Base-by-base conservation (phyloP, 768 basidiomycete species). In the Pleurotus ostreatus region DNA sequence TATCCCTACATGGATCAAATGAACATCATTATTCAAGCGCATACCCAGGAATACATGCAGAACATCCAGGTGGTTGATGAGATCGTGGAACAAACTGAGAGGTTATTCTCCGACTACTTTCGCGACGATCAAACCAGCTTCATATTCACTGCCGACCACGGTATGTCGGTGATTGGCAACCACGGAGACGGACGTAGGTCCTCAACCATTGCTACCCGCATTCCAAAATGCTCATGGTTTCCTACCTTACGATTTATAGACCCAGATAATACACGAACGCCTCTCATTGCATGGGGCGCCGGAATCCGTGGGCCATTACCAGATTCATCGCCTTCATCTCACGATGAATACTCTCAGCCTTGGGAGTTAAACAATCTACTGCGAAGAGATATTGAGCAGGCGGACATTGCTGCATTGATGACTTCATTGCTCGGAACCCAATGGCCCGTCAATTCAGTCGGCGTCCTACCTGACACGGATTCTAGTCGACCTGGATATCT, bases 81-180 rank as follows among this genome's bases (percentile, higher is more conserved):
- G 49, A 85, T 94, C 59, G 89, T 92, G 23, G 74, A 74, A 34
- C 75, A 82, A 54, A 83, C 87, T 1, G 88, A 91, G 59, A 61
- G 70, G 38, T 74, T 92, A 2, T 65, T 94, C 18, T 66, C 69
- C 0, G 73, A 81, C 4, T 93, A 88, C 65, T 94, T 84, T 62
- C 62, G 71, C 30, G 87, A 90, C 57, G 71, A 82, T 18, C 81
- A 86, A 55, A 92, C 90, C 0, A 81, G 80, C 57, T 93, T 79
- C 64, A 70, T 94, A 30, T 94, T 92, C 66, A 94, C 89, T 2
- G 89, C 92, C 0, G 92, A 94, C 67, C 92, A 94, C 65, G 92
- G 92, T 7, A 94, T 94, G 92, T 89, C 88, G 3, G 80, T 76
- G 30, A 87, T 92, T 54, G 92, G 92, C 11, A 94, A 93, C 64